phyloP scores from a whole-genome alignment of 768 basidiomycete genomes.

The Pleurotus tuoliensis region DNA sequence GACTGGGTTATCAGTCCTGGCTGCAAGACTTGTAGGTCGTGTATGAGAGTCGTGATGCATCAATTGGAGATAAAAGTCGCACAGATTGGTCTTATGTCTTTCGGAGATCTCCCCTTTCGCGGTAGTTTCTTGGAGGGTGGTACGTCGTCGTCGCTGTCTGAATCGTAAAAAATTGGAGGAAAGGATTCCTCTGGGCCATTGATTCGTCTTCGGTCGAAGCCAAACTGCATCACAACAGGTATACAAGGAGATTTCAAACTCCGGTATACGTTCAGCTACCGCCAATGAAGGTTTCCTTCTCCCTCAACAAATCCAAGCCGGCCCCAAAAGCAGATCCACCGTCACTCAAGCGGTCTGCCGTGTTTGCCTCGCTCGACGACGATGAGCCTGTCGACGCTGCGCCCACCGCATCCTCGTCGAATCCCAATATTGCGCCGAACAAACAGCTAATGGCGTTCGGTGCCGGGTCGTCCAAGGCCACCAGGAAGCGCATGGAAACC shows the following conservation, averaged over 20 bases:
- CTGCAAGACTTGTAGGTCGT: slow-evolving; percentile 62
- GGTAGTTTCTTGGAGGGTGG: slow-evolving; percentile 30
- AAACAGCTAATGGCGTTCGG: slow-evolving; percentile 57
- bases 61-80: slow-evolving; percentile 17
- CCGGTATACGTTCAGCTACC: slow-evolving; percentile 23
- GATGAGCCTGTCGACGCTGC: slow-evolving; percentile 52
- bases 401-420: slow-evolving; percentile 33
- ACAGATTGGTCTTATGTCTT: slow-evolving; percentile 88
- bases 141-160: slow-evolving; percentile 20
- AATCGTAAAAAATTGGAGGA: slow-evolving; percentile 54
- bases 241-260: slow-evolving; percentile 25
- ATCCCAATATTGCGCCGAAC: slow-evolving; percentile 41
- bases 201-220: slow-evolving; percentile 82
- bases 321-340: slow-evolving; percentile 30
- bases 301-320: slow-evolving; percentile 63
- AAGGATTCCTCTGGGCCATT: slow-evolving; percentile 87
- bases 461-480: slow-evolving; percentile 56
- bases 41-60: slow-evolving; percentile 14
- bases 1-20: slow-evolving; percentile 90
- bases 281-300: slow-evolving; percentile 87
- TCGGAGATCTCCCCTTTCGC: slow-evolving; percentile 48
- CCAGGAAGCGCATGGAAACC: slow-evolving; percentile 70
- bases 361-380: slow-evolving; percentile 63
- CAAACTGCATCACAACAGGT: slow-evolving; percentile 43
- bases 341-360: slow-evolving; percentile 54